A percentile compares a stretch with the other conserved stretches of the same genome.
phyloP scores from a whole-genome alignment of 306 rosid genomes.

The Echinosophora koreensis region DNA sequence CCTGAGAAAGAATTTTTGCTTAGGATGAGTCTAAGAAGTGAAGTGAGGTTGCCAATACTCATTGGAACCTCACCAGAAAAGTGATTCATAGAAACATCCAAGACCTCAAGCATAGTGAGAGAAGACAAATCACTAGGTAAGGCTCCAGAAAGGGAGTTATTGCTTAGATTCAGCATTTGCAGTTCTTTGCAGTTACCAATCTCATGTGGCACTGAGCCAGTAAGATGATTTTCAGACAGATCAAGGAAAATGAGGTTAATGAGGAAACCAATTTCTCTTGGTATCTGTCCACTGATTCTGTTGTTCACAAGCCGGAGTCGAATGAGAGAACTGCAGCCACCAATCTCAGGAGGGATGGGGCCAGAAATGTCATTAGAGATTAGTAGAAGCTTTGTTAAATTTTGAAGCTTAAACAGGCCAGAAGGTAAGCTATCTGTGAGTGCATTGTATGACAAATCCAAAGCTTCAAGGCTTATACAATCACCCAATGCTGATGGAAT shows the following conservation, averaged over 20 bases:
- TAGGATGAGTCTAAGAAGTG: constrained; percentile 71
- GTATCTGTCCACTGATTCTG: constrained; percentile 73
- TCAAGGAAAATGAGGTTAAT: constrained; percentile 74
- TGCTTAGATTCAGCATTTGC: constrained; percentile 87
- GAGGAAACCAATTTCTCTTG: constrained; percentile 71
- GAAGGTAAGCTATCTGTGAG: constrained; percentile 76
- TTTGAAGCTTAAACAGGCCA: constrained; percentile 71
- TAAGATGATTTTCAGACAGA: constrained; percentile 73
- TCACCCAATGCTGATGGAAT: constrained; percentile 71
- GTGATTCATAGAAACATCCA: constrained; percentile 75
- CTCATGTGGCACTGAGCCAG: constrained; percentile 70
- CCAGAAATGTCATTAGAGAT: constrained; percentile 83
- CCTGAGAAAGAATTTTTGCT: constrained; percentile 68
- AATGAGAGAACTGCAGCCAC: constrained; percentile 74
- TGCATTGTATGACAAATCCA: constrained; percentile 82
- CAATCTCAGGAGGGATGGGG: constrained; percentile 69
- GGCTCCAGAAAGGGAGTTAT: constrained; percentile 74
- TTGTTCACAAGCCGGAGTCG: constrained; percentile 70
- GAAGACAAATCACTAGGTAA: constrained; percentile 70
- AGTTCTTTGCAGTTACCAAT: constrained; percentile 71
- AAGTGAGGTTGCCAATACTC: constrained; percentile 65
- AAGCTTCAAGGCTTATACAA: constrained; percentile 70
- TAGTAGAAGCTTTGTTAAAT: constrained; percentile 77
- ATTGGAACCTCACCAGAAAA: constrained; percentile 66
- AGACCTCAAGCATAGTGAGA: constrained; percentile 69